Percentiles rank a stretch among this genome's conserved stretches.
phyloP scores from a whole-genome alignment of 2,329 filamentous ascomycete species.

The Drechslerella stenobrocha region DNA sequence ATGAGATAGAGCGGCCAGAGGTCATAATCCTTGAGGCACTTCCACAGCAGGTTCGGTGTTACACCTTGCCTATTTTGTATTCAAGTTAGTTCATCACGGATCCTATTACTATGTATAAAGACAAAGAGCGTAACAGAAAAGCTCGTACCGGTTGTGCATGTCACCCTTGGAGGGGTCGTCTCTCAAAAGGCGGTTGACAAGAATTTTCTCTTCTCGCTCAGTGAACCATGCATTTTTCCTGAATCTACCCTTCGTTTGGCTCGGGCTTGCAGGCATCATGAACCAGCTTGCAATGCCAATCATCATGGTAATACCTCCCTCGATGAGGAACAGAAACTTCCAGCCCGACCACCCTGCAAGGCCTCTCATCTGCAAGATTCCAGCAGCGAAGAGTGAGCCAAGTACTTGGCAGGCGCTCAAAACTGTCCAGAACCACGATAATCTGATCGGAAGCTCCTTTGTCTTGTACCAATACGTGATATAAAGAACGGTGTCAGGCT shows the following conservation, averaged over 20 bases:
- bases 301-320: slow-evolving; percentile 54
- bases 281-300: slow-evolving; percentile 62
- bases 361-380: slow-evolving; percentile 54
- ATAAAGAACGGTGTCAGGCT: slow-evolving; percentile 49
- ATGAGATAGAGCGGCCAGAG: slow-evolving; percentile 56
- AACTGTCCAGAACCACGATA: slow-evolving; percentile 56
- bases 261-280: slow-evolving; percentile 64
- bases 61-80: slow-evolving; percentile 55
- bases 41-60: slow-evolving; percentile 53
- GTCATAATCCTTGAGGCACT: slow-evolving; percentile 55
- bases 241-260: slow-evolving; percentile 55
- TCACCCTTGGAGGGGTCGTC: slow-evolving; percentile 62
- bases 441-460: slow-evolving; percentile 54
- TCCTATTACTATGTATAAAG: background rate
- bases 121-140: slow-evolving; percentile 55
- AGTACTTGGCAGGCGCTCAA: slow-evolving; percentile 54
- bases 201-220: slow-evolving; percentile 64
- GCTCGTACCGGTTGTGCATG: slow-evolving; percentile 39
- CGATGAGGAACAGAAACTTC: slow-evolving; percentile 57
- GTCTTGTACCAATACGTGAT: slow-evolving; percentile 51
- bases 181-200: slow-evolving; percentile 64
- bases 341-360: slow-evolving; percentile 51
- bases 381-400: slow-evolving; percentile 55
- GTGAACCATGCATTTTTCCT: slow-evolving; percentile 64
- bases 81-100: background rate